Evolutionary conservation across 2,329 filamentous ascomycete species (phyloP), one percentile per base, ranked within the genome.

Genomic region (Penicillium rolfsii): DNA sequence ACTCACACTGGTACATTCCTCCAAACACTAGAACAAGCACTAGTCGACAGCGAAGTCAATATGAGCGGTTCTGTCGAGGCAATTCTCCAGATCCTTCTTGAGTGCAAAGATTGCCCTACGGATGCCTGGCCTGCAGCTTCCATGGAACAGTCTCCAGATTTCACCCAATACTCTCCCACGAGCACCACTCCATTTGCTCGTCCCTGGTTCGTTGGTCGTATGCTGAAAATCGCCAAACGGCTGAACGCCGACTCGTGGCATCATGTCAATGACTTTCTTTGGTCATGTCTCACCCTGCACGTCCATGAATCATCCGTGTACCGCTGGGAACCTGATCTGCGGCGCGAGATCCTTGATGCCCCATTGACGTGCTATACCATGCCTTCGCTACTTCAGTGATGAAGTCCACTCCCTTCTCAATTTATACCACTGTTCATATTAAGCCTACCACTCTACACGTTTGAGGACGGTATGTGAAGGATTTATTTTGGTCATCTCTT

Each of bases 181-280:
- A 64, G 64, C 16, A 59, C 54, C 8, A 70, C 73, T 4, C 68
- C 71, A 9, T 73, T 67, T 33, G 69, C 70, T 22, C 69, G 76
- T 19, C 77, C 76, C 2, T 79, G 77, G 76, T 77, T 78, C 55
- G 73, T 71, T 1, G 74, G 75, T 1, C 72, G 76, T 7, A 77
- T 79, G 75, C 59, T 79, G 49, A 78, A 78, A 55, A 68, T 79
- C 45, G 74, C 74, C 4, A 78, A 77, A 55, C 71, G 76, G 16
- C 54, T 79, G 19, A 67, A 71, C 24, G 59, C 68, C 12, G 63
- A 70, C 6, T 74, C 69, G 3, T 79, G 77, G 73, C 65, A 74
- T 58, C 68, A 60, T 3, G 60, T 79, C n/a, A 74, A 71, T 59
- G 67, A 73, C n/a, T 69, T 77, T 30, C 67, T 79, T 12, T 71